Base-by-base conservation (phyloP, 768 basidiomycete species). In the Mycena sanguinolenta region DNA sequence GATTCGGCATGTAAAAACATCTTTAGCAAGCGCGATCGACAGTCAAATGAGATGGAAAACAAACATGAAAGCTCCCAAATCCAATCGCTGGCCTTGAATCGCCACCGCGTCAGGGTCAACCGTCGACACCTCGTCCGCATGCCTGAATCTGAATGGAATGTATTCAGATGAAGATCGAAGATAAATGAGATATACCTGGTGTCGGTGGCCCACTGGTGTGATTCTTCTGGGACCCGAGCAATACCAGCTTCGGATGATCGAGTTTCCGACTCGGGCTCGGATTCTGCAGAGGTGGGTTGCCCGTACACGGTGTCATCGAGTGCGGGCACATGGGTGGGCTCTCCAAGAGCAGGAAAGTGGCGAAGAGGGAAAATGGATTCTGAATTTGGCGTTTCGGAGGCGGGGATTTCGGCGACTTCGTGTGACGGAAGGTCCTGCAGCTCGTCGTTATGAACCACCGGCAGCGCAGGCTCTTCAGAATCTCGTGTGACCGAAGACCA, bases 361-460 rank as follows among this genome's bases (percentile, higher is more conserved):
- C 16, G 9, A 14, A 3, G 39, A 39, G 16, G 3, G 16, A 39
- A 7, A 14, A 39, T 39, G 16, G 16, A 4, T 4, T 39, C 39
- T 7, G 39, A 17, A 39, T 58, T 58, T n/a, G 63, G 53, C 9
- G 32, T 5, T 12, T 27, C 34, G 21, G 28, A 80, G 60, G 50
- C 30, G 36, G 81, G 78, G 3, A 76, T 58, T n/a, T n/a, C n/a
- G n/a, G n/a, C n/a, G n/a, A 34, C 32, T 38, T 75, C 68, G 34
- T 81, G 67, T 54, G 80, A 79, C 10, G 82, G 81, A 54, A 87
- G 76, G 9, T 82, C 82, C 52, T 89, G 88, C 4, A 84, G 82
- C 58, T 87, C 86, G 27, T 85, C 86, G 10, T 82, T 81, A 60
- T 85, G 81, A 25, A 84, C 68, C 9, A 70, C 34, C 59, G 83